Conservation (phyloP, 2,329 filamentous ascomycete genomes). For the Neodidymelliopsis sp. region DNA sequence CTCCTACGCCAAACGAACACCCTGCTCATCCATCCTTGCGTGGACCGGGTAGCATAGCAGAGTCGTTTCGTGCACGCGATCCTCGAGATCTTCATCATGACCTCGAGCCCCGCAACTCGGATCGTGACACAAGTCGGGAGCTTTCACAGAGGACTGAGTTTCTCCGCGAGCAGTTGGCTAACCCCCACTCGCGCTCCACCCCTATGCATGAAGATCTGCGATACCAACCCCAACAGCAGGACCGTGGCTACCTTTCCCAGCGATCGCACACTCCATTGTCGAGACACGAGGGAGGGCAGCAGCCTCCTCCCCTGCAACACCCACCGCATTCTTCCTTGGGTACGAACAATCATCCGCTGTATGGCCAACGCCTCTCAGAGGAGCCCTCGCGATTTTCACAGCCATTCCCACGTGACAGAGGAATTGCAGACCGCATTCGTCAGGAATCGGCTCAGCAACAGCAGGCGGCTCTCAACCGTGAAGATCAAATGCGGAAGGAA, state of each 20-base stretch:
- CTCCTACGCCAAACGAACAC: slow-evolving; percentile 44
- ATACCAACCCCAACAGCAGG: slow-evolving; percentile 37
- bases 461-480: slow-evolving; percentile 30
- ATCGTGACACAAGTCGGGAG: slow-evolving; percentile 45
- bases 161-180: slow-evolving; percentile 42
- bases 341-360: slow-evolving; percentile 34
- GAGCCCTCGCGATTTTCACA: slow-evolving; percentile 36
- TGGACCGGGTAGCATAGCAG: slow-evolving; percentile 30
- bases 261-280: slow-evolving; percentile 47
- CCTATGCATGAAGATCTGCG: slow-evolving; percentile 39
- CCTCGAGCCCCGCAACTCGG: slow-evolving; percentile 39
- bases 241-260: slow-evolving; percentile 38
- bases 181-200: slow-evolving; percentile 29
- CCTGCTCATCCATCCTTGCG: slow-evolving; percentile 35
- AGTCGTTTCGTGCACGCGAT: slow-evolving; percentile 41
- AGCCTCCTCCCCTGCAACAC: slow-evolving; percentile 40
- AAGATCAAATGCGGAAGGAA: slow-evolving; percentile 34
- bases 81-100: slow-evolving; percentile 40
- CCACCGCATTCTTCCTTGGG: slow-evolving; percentile 42
- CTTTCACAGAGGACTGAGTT: slow-evolving; percentile 40
- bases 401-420: slow-evolving; percentile 32
- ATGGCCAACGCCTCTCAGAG: slow-evolving; percentile 38
- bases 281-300: slow-evolving; percentile 37
- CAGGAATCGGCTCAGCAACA: slow-evolving; percentile 42
- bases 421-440: slow-evolving; percentile 39